Conservation (phyloP, 2,329 filamentous ascomycete genomes). For the Fusarium anthophilum region DNA sequence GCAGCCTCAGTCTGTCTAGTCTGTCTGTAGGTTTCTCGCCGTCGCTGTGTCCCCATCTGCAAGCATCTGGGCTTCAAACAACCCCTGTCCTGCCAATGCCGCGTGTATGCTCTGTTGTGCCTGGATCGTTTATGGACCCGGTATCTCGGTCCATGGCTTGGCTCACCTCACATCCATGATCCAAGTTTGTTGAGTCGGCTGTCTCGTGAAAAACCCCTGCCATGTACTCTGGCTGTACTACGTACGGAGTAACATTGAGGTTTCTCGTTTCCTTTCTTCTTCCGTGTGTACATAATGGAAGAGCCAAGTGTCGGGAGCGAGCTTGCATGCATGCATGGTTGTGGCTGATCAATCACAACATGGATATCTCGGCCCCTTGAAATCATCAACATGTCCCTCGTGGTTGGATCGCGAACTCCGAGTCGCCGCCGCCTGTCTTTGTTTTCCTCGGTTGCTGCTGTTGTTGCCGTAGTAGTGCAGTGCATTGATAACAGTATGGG, state of each 20-base stretch:
- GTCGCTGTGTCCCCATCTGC: conserved; percentile 17
- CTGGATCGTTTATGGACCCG: conserved; percentile 29
- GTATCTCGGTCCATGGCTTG: conserved; percentile 29
- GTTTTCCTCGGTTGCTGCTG: conserved; percentile 10
- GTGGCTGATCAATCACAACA: conserved; percentile 16
- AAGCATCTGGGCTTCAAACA: conserved; percentile 10
- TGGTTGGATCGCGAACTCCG: conserved; percentile 25
- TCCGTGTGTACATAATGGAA: background rate
- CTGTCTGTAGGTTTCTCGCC: conserved; percentile 11
- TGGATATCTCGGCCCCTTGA: conserved; percentile 13
- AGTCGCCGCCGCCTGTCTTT: conserved; percentile 24
- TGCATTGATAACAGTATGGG: background rate
- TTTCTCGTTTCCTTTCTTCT: conserved; percentile 9
- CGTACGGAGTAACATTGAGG: background rate
- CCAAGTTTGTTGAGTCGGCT: conserved; percentile 18
- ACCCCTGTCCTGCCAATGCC: conserved; percentile 33
- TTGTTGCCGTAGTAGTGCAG: background rate
- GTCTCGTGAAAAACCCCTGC: background rate
- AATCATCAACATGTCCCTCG: conserved; percentile 24
- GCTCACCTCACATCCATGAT: conserved; percentile 19
- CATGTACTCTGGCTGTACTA: background rate
- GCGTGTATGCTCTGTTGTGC: conserved; percentile 23
- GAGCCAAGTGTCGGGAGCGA: conserved; percentile 20
- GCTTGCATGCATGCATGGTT: conserved; percentile 5
- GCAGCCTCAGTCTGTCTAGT: conserved; percentile 4